Conservation (phyloP, 148 eudicot genomes). For the Agrostemma githago region DNA sequence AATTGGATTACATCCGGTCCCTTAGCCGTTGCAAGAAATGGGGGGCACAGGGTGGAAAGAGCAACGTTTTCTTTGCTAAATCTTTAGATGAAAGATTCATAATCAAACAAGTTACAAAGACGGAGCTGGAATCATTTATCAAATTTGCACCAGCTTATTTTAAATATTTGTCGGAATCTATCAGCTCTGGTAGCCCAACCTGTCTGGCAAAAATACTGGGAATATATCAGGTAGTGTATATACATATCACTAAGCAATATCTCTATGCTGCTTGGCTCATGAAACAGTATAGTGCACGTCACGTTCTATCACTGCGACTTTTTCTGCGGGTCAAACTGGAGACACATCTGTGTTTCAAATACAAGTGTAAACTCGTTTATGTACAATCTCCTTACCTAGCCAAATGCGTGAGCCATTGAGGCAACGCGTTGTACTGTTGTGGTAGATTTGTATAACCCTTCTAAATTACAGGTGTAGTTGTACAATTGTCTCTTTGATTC, state of each 20-base stretch:
- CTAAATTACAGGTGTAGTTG: neutral
- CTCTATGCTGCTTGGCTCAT: neutral
- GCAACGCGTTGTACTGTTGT: neutral
- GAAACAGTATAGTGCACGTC: neutral
- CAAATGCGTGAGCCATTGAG: neutral
- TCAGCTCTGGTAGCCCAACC: constrained; percentile 64
- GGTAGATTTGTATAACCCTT: neutral
- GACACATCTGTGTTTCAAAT: neutral
- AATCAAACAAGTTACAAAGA: constrained; percentile 78
- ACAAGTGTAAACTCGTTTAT: neutral
- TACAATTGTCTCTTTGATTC: neutral
- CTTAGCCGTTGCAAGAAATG: constrained; percentile 97
- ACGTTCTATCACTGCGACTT: neutral
- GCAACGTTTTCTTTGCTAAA: constrained; percentile 67
- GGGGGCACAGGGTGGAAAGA: constrained; percentile 86
- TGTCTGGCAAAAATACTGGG: constrained; percentile 94
- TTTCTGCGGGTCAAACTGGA: neutral
- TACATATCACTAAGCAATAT: neutral
- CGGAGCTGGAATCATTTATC: constrained; percentile 72
- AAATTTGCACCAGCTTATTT: constrained; percentile 90
- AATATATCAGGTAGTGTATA: constrained; percentile 74
- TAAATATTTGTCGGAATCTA: constrained; percentile 73
- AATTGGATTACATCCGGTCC: constrained; percentile 71
- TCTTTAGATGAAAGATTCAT: constrained; percentile 89
- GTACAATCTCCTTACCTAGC: neutral